Percentiles rank a stretch among this genome's conserved stretches.
Evolutionary conservation across 2,329 filamentous ascomycete genomes (phyloP).

Genomic region (Talaromyces marneffei): DNA sequence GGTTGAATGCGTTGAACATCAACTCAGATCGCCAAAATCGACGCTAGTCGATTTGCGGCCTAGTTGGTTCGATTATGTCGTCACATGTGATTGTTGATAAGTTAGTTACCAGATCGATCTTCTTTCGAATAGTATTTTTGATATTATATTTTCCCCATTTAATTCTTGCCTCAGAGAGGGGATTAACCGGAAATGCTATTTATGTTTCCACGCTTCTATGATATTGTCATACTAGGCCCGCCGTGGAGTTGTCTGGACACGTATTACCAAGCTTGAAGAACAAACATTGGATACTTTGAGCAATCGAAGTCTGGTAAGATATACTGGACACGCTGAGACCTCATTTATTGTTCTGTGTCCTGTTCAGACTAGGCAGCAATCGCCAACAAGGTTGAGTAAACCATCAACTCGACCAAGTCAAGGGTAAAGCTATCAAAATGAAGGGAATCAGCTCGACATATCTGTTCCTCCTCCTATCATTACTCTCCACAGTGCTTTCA

Average conservation of each 20-base stretch:
- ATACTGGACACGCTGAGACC: not conserved
- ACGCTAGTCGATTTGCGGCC: not conserved
- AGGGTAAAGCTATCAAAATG: conserved; percentile 1
- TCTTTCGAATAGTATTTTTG: not conserved
- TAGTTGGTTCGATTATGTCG: not conserved
- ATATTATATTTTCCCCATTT: too few species aligned
- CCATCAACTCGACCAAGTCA: not conserved
- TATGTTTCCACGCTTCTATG: not conserved
- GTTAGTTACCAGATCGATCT: not conserved
- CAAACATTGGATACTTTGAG: not conserved
- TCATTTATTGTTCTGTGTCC: not conserved
- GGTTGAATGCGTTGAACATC: not conserved
- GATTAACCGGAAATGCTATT: not conserved
- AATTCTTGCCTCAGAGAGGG: not conserved
- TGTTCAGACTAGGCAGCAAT: not conserved
- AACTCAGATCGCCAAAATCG: not conserved
- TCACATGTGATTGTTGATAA: conserved; percentile 1
- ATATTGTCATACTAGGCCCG: not conserved
- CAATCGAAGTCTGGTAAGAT: not conserved
- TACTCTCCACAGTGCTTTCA: conserved; percentile 14
- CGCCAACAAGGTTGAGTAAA: not conserved
- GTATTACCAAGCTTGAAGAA: not conserved
- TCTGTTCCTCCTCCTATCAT: conserved; percentile 15
- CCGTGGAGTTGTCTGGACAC: too few species aligned
- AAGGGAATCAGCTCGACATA: not conserved